Conservation (phyloP, 768 basidiomycete species). For the Asterophora parasitica region DNA sequence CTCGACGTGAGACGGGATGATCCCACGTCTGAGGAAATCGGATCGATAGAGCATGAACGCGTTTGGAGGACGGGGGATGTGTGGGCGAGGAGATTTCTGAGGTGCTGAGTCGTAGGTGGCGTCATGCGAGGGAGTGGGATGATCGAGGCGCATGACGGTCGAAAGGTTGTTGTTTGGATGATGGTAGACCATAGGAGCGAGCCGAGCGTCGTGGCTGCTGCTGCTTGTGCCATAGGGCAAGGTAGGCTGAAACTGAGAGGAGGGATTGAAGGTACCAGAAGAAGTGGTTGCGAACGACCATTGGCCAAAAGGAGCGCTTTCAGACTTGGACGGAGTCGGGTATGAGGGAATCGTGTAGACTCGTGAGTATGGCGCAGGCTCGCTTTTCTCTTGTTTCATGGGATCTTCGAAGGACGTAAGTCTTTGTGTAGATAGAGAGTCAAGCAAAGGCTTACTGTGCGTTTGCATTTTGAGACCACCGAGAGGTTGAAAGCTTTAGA, state of each 20-base stretch:
- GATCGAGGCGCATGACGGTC: background rate
- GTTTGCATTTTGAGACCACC: slow-evolving; percentile 2
- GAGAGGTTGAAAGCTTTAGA: background rate
- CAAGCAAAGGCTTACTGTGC: slow-evolving; percentile 4
- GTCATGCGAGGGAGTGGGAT: background rate
- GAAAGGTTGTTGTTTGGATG: background rate
- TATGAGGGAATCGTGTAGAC: slow-evolving; percentile 7
- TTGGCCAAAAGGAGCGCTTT: slow-evolving; percentile 1
- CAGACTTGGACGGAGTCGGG: background rate
- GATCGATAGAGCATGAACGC: slow-evolving; percentile 84
- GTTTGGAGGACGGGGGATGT: slow-evolving; percentile 74
- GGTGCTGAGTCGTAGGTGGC: slow-evolving; percentile 3
- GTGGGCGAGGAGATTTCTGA: slow-evolving; percentile 19
- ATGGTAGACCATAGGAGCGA: background rate
- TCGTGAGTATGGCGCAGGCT: background rate
- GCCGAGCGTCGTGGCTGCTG: background rate
- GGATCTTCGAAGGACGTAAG: background rate
- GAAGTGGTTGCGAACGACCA: slow-evolving; percentile 8
- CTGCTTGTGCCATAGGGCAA: background rate
- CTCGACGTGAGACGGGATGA: slow-evolving; percentile 47
- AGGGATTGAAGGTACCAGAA: background rate
- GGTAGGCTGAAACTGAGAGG: background rate
- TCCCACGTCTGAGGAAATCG: slow-evolving; percentile 46
- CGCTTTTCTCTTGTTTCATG: slow-evolving; percentile 9
- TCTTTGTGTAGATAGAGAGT: background rate